Conservation (phyloP, 2,329 filamentous ascomycete genomes). For the Trichoderma sp. region DNA sequence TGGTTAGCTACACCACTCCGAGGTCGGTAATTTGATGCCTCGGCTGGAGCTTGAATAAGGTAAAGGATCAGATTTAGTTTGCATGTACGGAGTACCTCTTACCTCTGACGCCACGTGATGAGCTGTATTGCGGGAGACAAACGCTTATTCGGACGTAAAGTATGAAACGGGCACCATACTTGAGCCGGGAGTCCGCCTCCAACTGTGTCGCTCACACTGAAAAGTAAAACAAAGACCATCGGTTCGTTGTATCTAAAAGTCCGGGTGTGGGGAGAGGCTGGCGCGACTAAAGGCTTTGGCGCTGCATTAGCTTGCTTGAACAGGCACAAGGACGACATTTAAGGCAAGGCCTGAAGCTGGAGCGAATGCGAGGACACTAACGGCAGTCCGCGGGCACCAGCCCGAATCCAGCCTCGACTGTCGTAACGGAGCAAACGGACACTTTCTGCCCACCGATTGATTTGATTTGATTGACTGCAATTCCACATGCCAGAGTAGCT, state of each 20-base stretch:
- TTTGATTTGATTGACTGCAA: neutral
- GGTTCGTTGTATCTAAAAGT: neutral
- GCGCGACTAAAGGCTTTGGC: neutral
- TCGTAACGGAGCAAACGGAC: neutral
- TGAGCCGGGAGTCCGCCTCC: neutral
- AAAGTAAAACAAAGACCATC: neutral
- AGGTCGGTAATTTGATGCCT: neutral
- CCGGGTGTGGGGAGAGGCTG: neutral
- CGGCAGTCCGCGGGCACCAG: neutral
- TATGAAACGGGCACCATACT: neutral
- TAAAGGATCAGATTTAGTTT: neutral
- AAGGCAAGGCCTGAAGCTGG: neutral
- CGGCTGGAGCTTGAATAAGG: neutral
- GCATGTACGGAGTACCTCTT: neutral
- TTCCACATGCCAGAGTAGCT: neutral
- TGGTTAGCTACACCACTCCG: neutral
- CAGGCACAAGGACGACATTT: neutral
- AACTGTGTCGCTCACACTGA: neutral
- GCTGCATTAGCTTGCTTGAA: neutral
- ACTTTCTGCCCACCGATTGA: neutral
- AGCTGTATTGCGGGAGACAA: neutral
- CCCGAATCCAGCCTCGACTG: neutral
- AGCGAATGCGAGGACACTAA: neutral
- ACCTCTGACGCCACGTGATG: neutral
- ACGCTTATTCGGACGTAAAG: neutral